A percentile compares a stretch with the other conserved stretches of the same genome.
These are phyloP conservation scores for Hirsutella minnesotensis DNA, from an alignment of 2,329 filamentous ascomycete species.

Conservation along the genomic window DNA sequence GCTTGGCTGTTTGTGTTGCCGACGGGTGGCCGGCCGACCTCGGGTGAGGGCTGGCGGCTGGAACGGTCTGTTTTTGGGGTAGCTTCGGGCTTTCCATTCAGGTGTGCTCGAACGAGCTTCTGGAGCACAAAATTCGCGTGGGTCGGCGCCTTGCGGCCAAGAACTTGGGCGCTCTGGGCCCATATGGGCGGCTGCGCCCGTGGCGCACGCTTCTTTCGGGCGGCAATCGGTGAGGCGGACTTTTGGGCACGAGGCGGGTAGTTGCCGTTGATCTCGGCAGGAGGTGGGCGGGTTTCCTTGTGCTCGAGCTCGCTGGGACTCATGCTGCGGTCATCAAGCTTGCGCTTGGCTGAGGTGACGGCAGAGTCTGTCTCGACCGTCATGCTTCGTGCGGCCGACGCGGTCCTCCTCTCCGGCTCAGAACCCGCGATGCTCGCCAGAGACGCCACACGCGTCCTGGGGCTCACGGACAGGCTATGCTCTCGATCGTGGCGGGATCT, in stretches of 20 bases:
- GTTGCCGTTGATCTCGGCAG: slow-evolving; percentile 35
- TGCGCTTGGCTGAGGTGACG: slow-evolving; percentile 27
- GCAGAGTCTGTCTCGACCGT: slow-evolving; percentile 17
- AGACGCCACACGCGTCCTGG: slow-evolving; percentile 55
- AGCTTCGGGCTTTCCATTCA: slow-evolving; percentile 27
- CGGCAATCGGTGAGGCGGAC: slow-evolving; percentile 20
- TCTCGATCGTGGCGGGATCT: slow-evolving; percentile 53
- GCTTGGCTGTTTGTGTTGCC: not conserved
- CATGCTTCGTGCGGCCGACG: slow-evolving; percentile 14
- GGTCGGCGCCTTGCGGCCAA: slow-evolving; percentile 24
- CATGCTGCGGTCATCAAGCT: slow-evolving; percentile 27
- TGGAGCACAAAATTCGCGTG: slow-evolving; percentile 35
- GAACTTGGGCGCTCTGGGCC: slow-evolving; percentile 28
- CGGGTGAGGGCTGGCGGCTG: slow-evolving; percentile 35
- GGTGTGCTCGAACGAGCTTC: slow-evolving; percentile 20
- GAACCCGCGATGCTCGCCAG: slow-evolving; percentile 31
- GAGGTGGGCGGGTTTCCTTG: slow-evolving; percentile 34
- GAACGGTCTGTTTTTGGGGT: slow-evolving; percentile 9
- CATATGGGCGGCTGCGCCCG: slow-evolving; percentile 32
- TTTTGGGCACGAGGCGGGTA: slow-evolving; percentile 6
- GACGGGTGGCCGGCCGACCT: slow-evolving; percentile 11
- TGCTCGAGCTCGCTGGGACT: slow-evolving; percentile 39
- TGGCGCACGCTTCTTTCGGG: slow-evolving; percentile 26
- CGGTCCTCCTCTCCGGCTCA: slow-evolving; percentile 15
- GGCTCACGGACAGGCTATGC: slow-evolving; percentile 63